Conservation (phyloP, 2,329 filamentous ascomycete species). For the Clonostachys rhizophaga region DNA sequence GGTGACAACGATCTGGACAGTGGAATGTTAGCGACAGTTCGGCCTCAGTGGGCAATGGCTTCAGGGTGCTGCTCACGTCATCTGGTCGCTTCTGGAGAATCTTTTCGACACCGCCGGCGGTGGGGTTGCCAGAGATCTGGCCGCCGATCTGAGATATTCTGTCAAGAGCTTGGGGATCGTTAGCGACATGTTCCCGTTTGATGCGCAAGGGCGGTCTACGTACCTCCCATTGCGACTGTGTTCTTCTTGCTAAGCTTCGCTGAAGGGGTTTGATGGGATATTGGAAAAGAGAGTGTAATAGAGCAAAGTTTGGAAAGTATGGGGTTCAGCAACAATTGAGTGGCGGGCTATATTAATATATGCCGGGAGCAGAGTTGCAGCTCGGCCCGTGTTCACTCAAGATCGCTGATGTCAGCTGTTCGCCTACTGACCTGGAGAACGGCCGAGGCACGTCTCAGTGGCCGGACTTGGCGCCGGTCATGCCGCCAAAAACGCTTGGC, state of each 20-base stretch:
- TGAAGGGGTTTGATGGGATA: not conserved
- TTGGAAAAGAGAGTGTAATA: not conserved
- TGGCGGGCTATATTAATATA: not conserved
- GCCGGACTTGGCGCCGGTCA: too few species aligned
- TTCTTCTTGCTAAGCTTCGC: not conserved
- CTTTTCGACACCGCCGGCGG: slow-evolving; percentile 44
- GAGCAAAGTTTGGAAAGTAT: not conserved
- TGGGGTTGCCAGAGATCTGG: slow-evolving; percentile 59
- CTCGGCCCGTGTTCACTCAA: too few species aligned
- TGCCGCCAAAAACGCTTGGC: too few species aligned
- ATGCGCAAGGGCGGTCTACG: slow-evolving; percentile 2
- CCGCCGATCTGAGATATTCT: slow-evolving; percentile 55
- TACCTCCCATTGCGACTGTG: slow-evolving; percentile 12
- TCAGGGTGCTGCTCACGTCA: slow-evolving; percentile 49
- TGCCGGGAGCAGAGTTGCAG: too few species aligned
- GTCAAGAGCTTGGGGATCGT: slow-evolving; percentile 41
- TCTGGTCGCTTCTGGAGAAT: slow-evolving; percentile 63
- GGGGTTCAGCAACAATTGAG: not conserved
- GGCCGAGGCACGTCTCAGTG: too few species aligned
- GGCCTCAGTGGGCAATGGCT: not conserved
- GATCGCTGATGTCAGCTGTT: too few species aligned
- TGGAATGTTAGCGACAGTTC: slow-evolving; percentile 13
- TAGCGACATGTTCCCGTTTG: slow-evolving; percentile 2
- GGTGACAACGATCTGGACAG: slow-evolving; percentile 75
- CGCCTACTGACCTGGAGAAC: too few species aligned